These are phyloP conservation scores for Marsdenia floribunda DNA, from an alignment of 257 asterid genomes.

Conservation along the genomic window DNA sequence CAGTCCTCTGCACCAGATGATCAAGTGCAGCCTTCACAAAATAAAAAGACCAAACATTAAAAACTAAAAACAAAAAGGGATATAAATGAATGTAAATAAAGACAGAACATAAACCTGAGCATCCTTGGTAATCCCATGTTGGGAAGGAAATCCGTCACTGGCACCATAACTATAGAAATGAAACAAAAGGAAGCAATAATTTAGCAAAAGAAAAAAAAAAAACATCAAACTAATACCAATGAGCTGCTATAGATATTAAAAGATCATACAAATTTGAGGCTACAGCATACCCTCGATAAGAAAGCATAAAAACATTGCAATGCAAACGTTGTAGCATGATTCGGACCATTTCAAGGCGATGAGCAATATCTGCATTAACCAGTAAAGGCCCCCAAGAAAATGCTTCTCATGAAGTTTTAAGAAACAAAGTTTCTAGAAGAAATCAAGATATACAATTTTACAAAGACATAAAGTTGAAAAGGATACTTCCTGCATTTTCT, in stretches of 20 bases:
- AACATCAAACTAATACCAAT: constrained; percentile 8
- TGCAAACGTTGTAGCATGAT: constrained; percentile 74
- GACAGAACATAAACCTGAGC: constrained; percentile 69
- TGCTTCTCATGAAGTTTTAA: background rate
- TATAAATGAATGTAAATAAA: constrained; percentile 3
- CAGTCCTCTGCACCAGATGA: constrained; percentile 86
- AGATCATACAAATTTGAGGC: constrained; percentile 3
- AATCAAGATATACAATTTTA: constrained; percentile 4
- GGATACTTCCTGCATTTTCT: constrained; percentile 99
- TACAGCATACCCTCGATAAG: constrained; percentile 81
- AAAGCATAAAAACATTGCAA: constrained; percentile 99
- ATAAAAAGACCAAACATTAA: constrained; percentile 19
- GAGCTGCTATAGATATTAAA: constrained; percentile 4
- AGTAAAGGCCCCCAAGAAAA: constrained; percentile 50
- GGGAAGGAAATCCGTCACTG: constrained; percentile 98
- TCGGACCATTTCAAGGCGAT: constrained; percentile 94
- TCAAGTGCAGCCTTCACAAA: constrained; percentile 80
- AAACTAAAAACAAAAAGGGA: constrained; percentile 6
- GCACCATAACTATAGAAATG: constrained; percentile 74
- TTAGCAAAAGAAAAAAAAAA: background rate
- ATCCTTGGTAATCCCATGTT: constrained; percentile 79
- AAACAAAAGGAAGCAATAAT: constrained; percentile 16
- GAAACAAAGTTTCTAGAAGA: background rate
- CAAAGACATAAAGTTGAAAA: constrained; percentile 17
- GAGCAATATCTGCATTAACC: constrained; percentile 73